Evolutionary conservation across 345 rosid species (phyloP).

Genomic region (Acer negundo): DNA sequence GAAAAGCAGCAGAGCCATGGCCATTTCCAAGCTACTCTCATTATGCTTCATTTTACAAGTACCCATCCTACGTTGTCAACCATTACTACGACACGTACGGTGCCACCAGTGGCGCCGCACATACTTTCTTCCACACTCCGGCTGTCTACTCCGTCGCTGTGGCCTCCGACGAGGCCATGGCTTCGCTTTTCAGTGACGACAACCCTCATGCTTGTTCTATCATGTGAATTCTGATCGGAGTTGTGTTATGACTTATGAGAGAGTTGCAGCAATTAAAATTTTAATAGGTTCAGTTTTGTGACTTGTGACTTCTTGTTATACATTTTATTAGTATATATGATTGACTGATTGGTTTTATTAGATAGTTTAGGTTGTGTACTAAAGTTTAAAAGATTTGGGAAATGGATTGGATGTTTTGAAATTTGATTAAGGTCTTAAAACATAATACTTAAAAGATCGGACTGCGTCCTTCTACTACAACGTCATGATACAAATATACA

Average conservation of each 20-base stretch:
- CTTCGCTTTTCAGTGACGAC: conserved; percentile 87
- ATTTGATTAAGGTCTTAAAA: no score
- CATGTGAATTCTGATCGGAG: conserved; percentile 41
- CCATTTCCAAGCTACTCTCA: conserved; percentile 80
- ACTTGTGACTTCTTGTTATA: not conserved
- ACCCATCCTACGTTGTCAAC: conserved; percentile 70
- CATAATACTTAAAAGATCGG: no score
- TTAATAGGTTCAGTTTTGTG: not conserved
- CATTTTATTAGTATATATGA: not conserved
- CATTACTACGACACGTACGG: conserved; percentile 70
- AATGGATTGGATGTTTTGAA: no score
- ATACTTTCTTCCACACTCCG: conserved; percentile 81
- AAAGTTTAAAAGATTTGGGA: not conserved
- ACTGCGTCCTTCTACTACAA: not conserved
- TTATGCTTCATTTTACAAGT: conserved; percentile 77
- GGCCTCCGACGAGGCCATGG: conserved; percentile 80
- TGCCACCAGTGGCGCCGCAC: conserved; percentile 45
- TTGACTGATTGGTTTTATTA: no score
- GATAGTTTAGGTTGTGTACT: not conserved
- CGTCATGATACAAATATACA: no score
- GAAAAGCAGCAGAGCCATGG: conserved; percentile 94
- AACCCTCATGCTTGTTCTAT: conserved; percentile 85
- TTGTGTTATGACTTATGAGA: not conserved
- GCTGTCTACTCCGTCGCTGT: conserved; percentile 77
- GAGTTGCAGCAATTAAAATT: not conserved